These are phyloP conservation scores for Metschnikowia drakensbergensis DNA, from an alignment of 805 yeast genomes.

Conservation along the genomic window DNA sequence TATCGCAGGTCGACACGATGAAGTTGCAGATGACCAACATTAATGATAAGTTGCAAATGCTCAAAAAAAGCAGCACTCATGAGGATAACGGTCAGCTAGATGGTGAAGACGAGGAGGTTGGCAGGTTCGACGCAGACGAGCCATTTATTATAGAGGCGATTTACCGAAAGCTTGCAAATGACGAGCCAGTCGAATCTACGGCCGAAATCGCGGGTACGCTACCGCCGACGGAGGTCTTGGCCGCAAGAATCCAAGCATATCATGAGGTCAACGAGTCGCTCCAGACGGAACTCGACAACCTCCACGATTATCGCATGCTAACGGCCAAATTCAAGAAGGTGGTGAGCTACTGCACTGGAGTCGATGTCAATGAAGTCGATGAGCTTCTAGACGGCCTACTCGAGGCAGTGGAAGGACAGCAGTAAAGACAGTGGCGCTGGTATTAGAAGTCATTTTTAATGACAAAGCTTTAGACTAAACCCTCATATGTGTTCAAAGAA, in stretches of 20 bases:
- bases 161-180: slow-evolving; percentile 45
- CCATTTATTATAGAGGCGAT: slow-evolving; percentile 74
- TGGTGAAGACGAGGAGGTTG: slow-evolving; percentile 62
- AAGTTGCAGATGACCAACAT: slow-evolving; percentile 43
- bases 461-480: slow-evolving; percentile 49
- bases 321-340: slow-evolving; percentile 77
- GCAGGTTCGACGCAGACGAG: slow-evolving; percentile 78
- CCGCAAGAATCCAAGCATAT: slow-evolving; percentile 82
- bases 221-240: slow-evolving; percentile 49
- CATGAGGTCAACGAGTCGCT: slow-evolving; percentile 61
- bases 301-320: slow-evolving; percentile 43
- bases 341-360: slow-evolving; percentile 86
- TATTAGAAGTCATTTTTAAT: neutral
- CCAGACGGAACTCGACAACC: slow-evolving; percentile 46
- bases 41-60: slow-evolving; percentile 31
- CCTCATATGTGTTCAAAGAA: slow-evolving; percentile 78
- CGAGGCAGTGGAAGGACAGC: slow-evolving; percentile 80
- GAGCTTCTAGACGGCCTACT: slow-evolving; percentile 77
- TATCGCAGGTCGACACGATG: slow-evolving; percentile 46
- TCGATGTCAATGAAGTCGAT: slow-evolving; percentile 76
- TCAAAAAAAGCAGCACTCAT: slow-evolving; percentile 23
- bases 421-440: slow-evolving; percentile 13
- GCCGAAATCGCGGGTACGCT: slow-evolving; percentile 29
- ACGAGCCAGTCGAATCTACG: slow-evolving; percentile 26
- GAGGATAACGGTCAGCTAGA: slow-evolving; percentile 39